phyloP scores from a whole-genome alignment of 495 filamentous ascomycete species.

The Penicillium steckii region DNA sequence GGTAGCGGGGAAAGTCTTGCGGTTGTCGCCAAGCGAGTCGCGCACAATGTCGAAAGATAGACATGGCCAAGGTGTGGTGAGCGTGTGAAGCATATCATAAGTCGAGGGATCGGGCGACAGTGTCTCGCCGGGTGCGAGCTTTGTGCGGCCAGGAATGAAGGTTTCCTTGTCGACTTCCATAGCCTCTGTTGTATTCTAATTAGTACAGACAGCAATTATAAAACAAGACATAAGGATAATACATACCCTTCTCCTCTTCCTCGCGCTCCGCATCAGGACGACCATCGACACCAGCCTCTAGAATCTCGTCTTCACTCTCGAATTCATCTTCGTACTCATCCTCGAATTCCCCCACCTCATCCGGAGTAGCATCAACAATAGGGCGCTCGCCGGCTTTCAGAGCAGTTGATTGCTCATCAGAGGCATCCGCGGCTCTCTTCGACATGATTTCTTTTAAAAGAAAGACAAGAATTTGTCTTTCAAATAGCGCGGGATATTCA shows the following conservation, averaged over 20 bases:
- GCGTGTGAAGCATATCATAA: constrained; percentile 93
- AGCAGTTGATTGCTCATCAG: constrained; percentile 51
- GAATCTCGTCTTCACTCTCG: constrained; percentile 92
- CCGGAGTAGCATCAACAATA: constrained; percentile 39
- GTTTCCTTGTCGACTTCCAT: constrained; percentile 93
- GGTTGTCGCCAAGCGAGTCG: constrained; percentile 85
- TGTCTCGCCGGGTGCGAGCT: constrained; percentile 83
- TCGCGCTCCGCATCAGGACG: constrained; percentile 90
- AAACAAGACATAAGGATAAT: neutral
- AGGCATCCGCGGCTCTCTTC: constrained; percentile 63
- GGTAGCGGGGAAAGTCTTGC: constrained; percentile 86
- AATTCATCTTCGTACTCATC: constrained; percentile 97
- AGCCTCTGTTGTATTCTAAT: constrained; percentile 46
- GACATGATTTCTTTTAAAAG: constrained; percentile 59
- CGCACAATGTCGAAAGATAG: constrained; percentile 91
- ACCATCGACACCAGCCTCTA: constrained; percentile 93
- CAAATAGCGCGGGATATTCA: neutral
- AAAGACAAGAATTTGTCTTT: constrained; percentile 1
- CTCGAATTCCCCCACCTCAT: constrained; percentile 86
- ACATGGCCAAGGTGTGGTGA: constrained; percentile 93
- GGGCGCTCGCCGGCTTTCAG: constrained; percentile 72
- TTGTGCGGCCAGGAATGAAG: constrained; percentile 88
- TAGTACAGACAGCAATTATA: constrained; percentile 2
- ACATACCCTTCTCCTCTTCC: constrained; percentile 69
- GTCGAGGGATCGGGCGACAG: constrained; percentile 85